These are phyloP conservation scores for Trametes versicolor DNA, from an alignment of 1,284 basidiomycete genomes.

Conservation along the genomic window DNA sequence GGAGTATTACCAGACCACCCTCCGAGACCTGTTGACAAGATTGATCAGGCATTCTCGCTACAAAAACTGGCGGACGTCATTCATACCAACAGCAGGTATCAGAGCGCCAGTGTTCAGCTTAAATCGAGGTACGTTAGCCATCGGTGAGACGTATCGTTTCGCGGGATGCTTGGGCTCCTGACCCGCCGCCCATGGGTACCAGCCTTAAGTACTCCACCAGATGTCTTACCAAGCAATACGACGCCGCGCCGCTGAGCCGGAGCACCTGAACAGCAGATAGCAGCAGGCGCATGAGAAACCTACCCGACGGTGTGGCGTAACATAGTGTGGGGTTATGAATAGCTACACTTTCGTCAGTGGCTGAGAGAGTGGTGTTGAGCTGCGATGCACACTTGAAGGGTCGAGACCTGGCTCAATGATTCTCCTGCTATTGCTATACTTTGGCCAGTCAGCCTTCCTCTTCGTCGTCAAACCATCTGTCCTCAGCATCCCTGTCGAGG, in stretches of 20 bases:
- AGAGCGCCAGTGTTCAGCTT: conserved; percentile 43
- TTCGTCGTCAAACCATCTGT: conserved; percentile 81
- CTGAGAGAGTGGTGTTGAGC: background rate
- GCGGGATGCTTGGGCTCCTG: conserved; percentile 2
- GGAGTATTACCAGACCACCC: conserved; percentile 41
- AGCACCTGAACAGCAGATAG: background rate
- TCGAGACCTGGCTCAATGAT: background rate
- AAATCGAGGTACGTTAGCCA: conserved; percentile 41
- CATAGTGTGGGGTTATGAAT: background rate
- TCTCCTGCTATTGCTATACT: background rate
- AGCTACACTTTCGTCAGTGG: conserved; percentile 6
- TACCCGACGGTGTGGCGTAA: background rate
- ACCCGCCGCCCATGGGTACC: conserved; percentile 1
- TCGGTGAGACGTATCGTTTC: conserved; percentile 6
- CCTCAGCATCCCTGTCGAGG: conserved; percentile 70
- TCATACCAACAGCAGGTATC: conserved; percentile 43
- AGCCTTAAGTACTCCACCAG: conserved; percentile 13
- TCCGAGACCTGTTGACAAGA: conserved; percentile 38
- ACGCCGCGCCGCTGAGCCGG: conserved; percentile 12
- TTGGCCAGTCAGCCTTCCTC: conserved; percentile 51
- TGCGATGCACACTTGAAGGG: background rate
- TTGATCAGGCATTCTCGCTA: background rate
- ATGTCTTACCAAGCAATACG: conserved; percentile 27
- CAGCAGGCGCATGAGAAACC: background rate
- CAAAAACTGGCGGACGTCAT: background rate